Conservation (phyloP, 1,284 basidiomycete genomes). For the Leccinum pachyderme region DNA sequence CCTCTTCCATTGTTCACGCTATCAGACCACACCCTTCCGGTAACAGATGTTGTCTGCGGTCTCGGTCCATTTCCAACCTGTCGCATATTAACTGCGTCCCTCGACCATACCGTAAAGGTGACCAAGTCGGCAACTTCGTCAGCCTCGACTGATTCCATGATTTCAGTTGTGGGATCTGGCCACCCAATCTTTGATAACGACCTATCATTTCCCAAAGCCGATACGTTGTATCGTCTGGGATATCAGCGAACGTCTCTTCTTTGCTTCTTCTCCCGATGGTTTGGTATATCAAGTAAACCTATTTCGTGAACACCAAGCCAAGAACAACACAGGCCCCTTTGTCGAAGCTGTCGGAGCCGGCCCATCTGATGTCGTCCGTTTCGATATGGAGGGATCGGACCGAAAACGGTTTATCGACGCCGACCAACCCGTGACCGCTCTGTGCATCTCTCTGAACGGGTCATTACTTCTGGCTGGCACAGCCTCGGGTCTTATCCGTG, state of each 20-base stretch:
- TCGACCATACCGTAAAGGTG: constrained; percentile 93
- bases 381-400: constrained; percentile 46
- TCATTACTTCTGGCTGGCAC: constrained; percentile 82
- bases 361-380: constrained; percentile 62
- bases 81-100: constrained; percentile 76
- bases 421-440: constrained; percentile 62
- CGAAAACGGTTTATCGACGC: constrained; percentile 62
- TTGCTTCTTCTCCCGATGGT: constrained; percentile 74
- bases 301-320: constrained; percentile 60
- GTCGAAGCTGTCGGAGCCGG: constrained; percentile 76
- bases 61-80: constrained; percentile 77
- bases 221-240: constrained; percentile 77
- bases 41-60: constrained; percentile 82
- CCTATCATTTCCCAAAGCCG: constrained; percentile 78
- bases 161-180: constrained; percentile 78
- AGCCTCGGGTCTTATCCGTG: constrained; percentile 66
- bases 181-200: constrained; percentile 76
- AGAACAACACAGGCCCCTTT: constrained; percentile 41
- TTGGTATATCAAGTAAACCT: constrained; percentile 80
- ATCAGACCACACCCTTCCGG: constrained; percentile 88
- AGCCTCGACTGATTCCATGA: constrained; percentile 6
- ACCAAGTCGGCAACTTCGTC: constrained; percentile 7
- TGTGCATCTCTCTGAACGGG: constrained; percentile 76
- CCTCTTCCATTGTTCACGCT: constrained; percentile 79
- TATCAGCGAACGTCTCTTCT: constrained; percentile 81